Percentiles rank a stretch among this genome's conserved stretches.
Evolutionary conservation across 805 yeast species (phyloP).

Genomic region (Brettanomyces nanus): DNA sequence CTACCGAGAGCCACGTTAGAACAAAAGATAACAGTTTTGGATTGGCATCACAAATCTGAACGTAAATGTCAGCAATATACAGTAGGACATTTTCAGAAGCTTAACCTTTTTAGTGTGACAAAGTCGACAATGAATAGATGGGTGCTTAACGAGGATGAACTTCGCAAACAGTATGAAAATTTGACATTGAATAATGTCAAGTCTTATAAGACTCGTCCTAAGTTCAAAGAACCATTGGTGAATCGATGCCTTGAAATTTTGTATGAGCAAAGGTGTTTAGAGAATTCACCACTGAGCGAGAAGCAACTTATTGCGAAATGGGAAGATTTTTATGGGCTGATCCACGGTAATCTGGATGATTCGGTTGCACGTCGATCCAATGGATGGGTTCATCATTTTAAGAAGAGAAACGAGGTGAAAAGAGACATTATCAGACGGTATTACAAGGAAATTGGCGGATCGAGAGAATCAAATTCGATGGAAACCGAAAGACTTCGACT

Average conservation of each 20-base stretch:
- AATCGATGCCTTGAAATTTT: conserved; percentile 29
- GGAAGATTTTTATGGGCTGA: not conserved
- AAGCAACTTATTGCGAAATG: not conserved
- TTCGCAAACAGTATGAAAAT: conserved; percentile 23
- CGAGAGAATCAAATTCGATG: conserved; percentile 4
- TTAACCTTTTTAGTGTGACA: conserved; percentile 28
- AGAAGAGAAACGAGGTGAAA: conserved; percentile 22
- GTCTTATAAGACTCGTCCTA: conserved; percentile 26
- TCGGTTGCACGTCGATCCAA: conserved; percentile 21
- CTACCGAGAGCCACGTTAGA: not conserved
- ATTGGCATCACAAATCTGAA: not conserved
- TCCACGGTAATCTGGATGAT: not conserved
- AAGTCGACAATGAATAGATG: conserved; percentile 33
- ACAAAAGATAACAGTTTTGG: not conserved
- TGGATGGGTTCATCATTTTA: conserved; percentile 36
- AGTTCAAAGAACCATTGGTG: conserved; percentile 25
- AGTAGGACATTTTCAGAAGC: conserved; percentile 1
- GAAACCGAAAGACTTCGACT: not conserved
- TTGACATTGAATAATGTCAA: conserved; percentile 20
- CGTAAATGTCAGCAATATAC: not conserved
- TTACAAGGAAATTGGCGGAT: conserved; percentile 11
- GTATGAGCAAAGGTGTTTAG: conserved; percentile 27
- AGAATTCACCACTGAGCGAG: not conserved
- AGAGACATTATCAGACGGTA: conserved; percentile 21
- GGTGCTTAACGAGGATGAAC: conserved; percentile 26